phyloP scores from a whole-genome alignment of 805 yeast genomes.

The Candida takata region DNA sequence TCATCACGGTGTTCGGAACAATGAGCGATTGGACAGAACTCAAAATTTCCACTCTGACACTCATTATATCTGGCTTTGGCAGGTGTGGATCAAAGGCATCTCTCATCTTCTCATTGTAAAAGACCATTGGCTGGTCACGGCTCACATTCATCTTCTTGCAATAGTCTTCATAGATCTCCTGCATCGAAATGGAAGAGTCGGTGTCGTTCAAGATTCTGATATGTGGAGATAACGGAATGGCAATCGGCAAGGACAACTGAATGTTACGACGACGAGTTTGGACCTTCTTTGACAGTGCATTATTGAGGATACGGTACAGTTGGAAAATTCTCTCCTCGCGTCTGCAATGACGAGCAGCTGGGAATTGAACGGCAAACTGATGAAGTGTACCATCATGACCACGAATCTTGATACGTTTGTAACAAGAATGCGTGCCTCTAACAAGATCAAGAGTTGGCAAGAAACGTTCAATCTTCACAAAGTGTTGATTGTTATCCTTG shows the following conservation, averaged over 20 bases:
- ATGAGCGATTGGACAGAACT: conserved; percentile 81
- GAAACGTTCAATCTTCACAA: conserved; percentile 88
- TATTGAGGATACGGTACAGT: conserved; percentile 81
- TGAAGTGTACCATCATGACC: conserved; percentile 92
- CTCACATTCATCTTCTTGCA: conserved; percentile 67
- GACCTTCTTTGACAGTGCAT: conserved; percentile 69
- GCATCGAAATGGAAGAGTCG: conserved; percentile 64
- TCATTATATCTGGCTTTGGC: conserved; percentile 86
- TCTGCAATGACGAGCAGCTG: conserved; percentile 95
- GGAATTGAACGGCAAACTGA: conserved; percentile 93
- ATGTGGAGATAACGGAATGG: conserved; percentile 92
- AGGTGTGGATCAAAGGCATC: conserved; percentile 91
- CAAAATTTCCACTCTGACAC: conserved; percentile 85
- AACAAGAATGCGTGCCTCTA: conserved; percentile 86
- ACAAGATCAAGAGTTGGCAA: conserved; percentile 82
- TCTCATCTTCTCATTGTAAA: conserved; percentile 75
- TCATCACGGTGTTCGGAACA: conserved; percentile 79
- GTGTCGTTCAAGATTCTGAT: conserved; percentile 86
- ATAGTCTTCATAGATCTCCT: conserved; percentile 78
- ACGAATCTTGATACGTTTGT: conserved; percentile 79
- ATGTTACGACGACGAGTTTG: conserved; percentile 84
- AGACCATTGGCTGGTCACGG: conserved; percentile 86
- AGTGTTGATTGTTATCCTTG: conserved; percentile 84
- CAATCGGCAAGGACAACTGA: conserved; percentile 80
- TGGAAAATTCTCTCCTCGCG: conserved; percentile 94